A percentile compares a stretch with the other conserved stretches of the same genome.
Conservation (phyloP, 345 rosid genomes). For the Luvunga scandens region DNA sequence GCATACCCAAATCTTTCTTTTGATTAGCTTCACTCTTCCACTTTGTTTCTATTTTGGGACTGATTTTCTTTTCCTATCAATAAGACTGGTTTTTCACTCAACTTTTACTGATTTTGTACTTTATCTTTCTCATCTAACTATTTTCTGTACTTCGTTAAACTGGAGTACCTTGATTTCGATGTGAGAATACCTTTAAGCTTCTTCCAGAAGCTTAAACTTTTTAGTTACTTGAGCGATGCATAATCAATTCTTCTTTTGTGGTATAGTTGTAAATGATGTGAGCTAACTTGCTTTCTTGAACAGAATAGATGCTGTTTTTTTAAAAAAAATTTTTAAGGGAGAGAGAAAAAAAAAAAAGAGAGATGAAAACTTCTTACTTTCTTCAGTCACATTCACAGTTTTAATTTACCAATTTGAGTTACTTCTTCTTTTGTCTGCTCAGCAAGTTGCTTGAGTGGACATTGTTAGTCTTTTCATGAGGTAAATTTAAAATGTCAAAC, state of each 20-base stretch:
- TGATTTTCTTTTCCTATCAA: constrained; percentile 16
- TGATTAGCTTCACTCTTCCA: constrained; percentile 22
- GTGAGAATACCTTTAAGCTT: constrained; percentile 13
- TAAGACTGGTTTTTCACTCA: constrained; percentile 25
- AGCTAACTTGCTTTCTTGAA: not conserved
- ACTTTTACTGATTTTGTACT: not conserved
- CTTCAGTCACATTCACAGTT: not conserved
- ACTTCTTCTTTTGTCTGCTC: not conserved
- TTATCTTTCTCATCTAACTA: constrained; percentile 10
- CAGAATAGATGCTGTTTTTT: not conserved
- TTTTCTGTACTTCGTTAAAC: constrained; percentile 13
- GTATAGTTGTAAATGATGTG: not conserved
- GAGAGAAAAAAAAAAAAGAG: not conserved
- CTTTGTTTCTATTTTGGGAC: constrained; percentile 7
- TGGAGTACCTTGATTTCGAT: constrained; percentile 2
- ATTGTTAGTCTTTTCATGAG: not conserved
- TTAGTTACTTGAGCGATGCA: constrained; percentile 2
- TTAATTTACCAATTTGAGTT: not conserved
- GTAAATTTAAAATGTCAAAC: constrained; percentile 17
- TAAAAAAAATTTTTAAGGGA: too few relatives aligned
- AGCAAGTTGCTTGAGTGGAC: not conserved
- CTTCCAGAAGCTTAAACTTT: constrained; percentile 26
- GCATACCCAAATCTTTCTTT: constrained; percentile 21
- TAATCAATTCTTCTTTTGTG: constrained; percentile 4
- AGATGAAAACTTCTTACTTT: not conserved